Percentiles rank a stretch among this genome's conserved stretches.
phyloP scores from a whole-genome alignment of 1,139 yeast genomes.

The Candida sojae region DNA sequence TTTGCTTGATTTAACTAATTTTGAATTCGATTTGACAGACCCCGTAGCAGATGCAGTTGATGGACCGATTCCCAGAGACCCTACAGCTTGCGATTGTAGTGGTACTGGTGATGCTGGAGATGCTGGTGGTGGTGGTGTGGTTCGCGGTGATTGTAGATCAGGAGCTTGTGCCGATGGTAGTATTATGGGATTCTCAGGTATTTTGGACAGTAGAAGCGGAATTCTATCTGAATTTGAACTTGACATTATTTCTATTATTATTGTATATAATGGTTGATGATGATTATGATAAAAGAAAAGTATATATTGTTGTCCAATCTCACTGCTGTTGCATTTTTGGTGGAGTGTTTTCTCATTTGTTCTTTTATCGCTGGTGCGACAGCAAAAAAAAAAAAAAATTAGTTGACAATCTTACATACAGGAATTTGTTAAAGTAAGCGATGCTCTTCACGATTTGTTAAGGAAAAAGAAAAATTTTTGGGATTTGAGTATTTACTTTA shows the following conservation, averaged over 20 bases:
- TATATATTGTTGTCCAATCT: no score
- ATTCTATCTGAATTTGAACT: constrained; percentile 16
- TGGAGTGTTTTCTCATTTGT: neutral
- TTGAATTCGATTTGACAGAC: constrained; percentile 21
- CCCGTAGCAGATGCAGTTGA: constrained; percentile 1
- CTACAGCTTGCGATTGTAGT: no score
- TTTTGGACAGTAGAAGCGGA: constrained; percentile 21
- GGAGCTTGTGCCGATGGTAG: constrained; percentile 9
- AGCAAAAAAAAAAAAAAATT: neutral
- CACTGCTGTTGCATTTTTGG: no score
- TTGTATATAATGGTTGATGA: neutral
- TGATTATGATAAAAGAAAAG: neutral
- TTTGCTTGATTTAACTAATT: constrained; percentile 40
- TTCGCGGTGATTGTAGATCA: neutral
- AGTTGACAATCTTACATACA: neutral
- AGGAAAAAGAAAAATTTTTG: neutral
- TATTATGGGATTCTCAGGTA: constrained; percentile 33
- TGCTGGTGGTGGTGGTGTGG: constrained; percentile 4
- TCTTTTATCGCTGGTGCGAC: neutral
- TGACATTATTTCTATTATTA: constrained; percentile 1
- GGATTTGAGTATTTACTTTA: no score
- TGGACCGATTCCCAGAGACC: neutral
- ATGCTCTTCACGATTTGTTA: constrained; percentile 2
- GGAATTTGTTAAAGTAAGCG: constrained; percentile 2
- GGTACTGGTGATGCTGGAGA: constrained; percentile 1